Base-by-base conservation (phyloP, 768 basidiomycete genomes). In the Boletus pseudopeckii region DNA sequence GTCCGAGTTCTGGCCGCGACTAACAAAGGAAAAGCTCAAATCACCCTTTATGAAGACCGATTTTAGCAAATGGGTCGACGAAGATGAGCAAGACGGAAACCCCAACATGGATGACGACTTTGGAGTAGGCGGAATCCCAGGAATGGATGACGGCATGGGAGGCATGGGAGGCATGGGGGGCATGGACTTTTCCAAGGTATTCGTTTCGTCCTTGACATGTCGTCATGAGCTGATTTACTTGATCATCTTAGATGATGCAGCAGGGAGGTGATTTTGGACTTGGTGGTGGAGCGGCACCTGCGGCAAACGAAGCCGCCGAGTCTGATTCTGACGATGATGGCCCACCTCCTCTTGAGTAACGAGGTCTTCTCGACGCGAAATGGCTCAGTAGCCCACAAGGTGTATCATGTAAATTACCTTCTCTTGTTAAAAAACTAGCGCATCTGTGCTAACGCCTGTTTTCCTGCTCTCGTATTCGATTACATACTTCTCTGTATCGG, bases 51-150 rank as follows among this genome's bases (percentile, higher is more conserved):
- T 98, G 72, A 98, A 97, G 80, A 97, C 93, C 42, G 92, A 98
- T 72, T 98, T 98, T 70, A 77, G 77, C 60, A 96, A 90, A 75
- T 98, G 94, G 94, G 88, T 89, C 39, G 95, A 98, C 65, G 95
- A 98, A 75, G 96, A 98, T 67, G 95, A 98, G 69, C 96, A 98
- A 74, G 88, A 90, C 38, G 88, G 78, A 47, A 80, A 72, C 22
- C 60, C 70, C 2, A 65, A 58, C 9, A 54, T 74, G n/a, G 68
- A 72, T 2, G 83, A 85, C 3, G 55, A 65, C 5, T 56, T 67
- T 33, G 68, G 55, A 5, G 52, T 62, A 40, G 71, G 72, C 38
- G 74, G 68, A 22, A 69, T 72, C 52, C 65, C 68, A 24, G 79
- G 76, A 20, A 75, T 78, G 71, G 75, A 72, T 8, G 33, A 30